These are phyloP conservation scores for Pseudocercospora crystallina DNA, from an alignment of 2,329 filamentous ascomycete genomes.

Conservation along the genomic window DNA sequence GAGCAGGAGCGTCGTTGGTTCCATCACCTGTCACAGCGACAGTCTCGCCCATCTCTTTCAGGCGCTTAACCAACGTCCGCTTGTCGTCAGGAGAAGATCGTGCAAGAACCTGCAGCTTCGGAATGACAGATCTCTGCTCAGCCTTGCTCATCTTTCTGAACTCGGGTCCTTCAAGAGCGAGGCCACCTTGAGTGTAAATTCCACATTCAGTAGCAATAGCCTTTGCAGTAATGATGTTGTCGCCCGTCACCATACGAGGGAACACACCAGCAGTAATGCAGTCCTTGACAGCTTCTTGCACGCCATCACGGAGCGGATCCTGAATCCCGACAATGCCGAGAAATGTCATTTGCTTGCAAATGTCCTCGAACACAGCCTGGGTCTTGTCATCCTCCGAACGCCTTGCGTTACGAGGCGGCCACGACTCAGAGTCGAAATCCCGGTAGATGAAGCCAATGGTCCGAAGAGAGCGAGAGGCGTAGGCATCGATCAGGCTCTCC, in stretches of 20 bases:
- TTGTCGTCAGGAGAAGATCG: conserved; percentile 71
- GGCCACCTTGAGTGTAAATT: conserved; percentile 51
- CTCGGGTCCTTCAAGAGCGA: conserved; percentile 47
- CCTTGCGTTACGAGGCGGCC: conserved; percentile 70
- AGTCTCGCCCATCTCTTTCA: conserved; percentile 65
- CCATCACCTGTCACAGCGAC: conserved; percentile 68
- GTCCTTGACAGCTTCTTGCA: conserved; percentile 65
- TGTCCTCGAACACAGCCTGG: conserved; percentile 64
- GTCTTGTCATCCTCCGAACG: conserved; percentile 60
- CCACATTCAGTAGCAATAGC: conserved; percentile 75
- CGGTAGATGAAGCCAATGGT: conserved; percentile 83
- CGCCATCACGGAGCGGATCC: conserved; percentile 68
- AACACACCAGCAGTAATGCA: conserved; percentile 68
- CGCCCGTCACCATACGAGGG: conserved; percentile 73
- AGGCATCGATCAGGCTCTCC: conserved; percentile 68
- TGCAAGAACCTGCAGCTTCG: conserved; percentile 66
- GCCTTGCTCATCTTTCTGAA: conserved; percentile 44
- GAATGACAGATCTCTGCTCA: conserved; percentile 56
- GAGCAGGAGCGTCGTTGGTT: conserved; percentile 65
- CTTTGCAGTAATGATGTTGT: conserved; percentile 69
- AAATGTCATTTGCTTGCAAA: conserved; percentile 73
- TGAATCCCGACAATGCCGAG: conserved; percentile 72
- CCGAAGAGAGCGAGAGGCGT: conserved; percentile 75
- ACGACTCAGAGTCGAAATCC: conserved; percentile 67
- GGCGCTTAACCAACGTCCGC: conserved; percentile 61